These are phyloP conservation scores for Suillus americanus DNA, from an alignment of 768 basidiomycete genomes.

Conservation along the genomic window DNA sequence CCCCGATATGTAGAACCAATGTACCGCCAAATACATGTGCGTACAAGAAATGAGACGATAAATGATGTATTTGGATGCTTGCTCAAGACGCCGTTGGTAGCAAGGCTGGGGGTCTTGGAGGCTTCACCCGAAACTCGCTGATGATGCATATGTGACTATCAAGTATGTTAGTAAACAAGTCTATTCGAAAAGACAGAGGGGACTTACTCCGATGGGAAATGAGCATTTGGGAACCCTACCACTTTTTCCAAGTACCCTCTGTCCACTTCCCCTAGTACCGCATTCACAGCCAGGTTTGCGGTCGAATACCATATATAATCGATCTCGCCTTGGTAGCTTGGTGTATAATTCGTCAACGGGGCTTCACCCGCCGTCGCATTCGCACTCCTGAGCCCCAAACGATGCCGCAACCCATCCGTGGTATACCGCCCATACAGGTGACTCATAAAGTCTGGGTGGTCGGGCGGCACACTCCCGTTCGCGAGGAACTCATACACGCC, in stretches of 20 bases:
- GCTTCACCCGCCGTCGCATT: conserved; percentile 64
- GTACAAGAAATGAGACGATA: conserved; percentile 14
- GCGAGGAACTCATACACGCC: conserved; percentile 92
- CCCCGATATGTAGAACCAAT: conserved; percentile 18
- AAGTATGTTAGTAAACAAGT: conserved; percentile 10
- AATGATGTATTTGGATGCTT: conserved; percentile 14
- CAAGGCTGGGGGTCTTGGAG: conserved; percentile 40
- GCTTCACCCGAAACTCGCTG: conserved; percentile 78
- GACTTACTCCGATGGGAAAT: conserved; percentile 94
- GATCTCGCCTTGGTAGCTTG: conserved; percentile 81
- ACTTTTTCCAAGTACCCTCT: conserved; percentile 79
- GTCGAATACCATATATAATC: conserved; percentile 95
- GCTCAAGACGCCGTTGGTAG: background rate
- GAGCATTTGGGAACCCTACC: conserved; percentile 95
- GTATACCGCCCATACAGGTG: conserved; percentile 93
- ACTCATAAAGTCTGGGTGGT: conserved; percentile 90
- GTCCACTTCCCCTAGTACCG: conserved; percentile 89
- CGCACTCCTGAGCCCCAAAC: conserved; percentile 79
- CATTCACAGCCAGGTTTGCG: conserved; percentile 69
- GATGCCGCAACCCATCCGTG: conserved; percentile 81
- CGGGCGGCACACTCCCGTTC: conserved; percentile 61
- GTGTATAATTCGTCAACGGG: conserved; percentile 86
- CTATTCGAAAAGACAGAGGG: conserved; percentile 9
- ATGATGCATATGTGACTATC: conserved; percentile 71
- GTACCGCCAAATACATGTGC: conserved; percentile 22